Conservation (phyloP, 805 yeast genomes). For the Zygoascus tannicola region DNA sequence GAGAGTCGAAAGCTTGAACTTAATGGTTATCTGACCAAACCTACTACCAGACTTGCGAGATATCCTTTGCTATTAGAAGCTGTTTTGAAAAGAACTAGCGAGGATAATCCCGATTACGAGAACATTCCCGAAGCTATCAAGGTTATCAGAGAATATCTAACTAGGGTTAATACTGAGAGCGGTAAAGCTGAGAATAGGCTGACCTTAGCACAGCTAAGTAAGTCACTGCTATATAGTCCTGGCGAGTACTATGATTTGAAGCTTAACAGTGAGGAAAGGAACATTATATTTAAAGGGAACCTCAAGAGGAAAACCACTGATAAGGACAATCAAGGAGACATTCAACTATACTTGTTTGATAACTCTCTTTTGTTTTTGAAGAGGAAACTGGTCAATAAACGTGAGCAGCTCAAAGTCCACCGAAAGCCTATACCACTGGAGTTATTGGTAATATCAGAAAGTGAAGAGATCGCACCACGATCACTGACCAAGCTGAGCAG, state of each 20-base stretch:
- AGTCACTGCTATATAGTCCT: slow-evolving; percentile 67
- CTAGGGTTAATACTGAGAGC: slow-evolving; percentile 72
- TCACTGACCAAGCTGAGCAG: slow-evolving; percentile 26
- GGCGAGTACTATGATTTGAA: slow-evolving; percentile 84
- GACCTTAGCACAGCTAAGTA: slow-evolving; percentile 77
- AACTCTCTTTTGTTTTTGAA: slow-evolving; percentile 80
- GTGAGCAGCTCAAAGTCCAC: slow-evolving; percentile 85
- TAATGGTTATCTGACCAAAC: slow-evolving; percentile 87
- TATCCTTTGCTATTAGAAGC: slow-evolving; percentile 80
- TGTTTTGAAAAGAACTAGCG: slow-evolving; percentile 70
- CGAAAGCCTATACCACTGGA: slow-evolving; percentile 45
- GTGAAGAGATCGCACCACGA: slow-evolving; percentile 66
- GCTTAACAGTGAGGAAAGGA: slow-evolving; percentile 70
- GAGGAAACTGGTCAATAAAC: slow-evolving; percentile 75
- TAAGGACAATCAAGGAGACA: slow-evolving; percentile 63
- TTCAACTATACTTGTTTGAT: slow-evolving; percentile 81
- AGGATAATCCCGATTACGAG: slow-evolving; percentile 63
- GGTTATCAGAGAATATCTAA: slow-evolving; percentile 64
- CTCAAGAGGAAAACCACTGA: slow-evolving; percentile 68
- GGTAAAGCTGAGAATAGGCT: slow-evolving; percentile 93
- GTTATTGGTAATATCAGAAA: slow-evolving; percentile 40
- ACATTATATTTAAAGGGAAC: slow-evolving; percentile 68
- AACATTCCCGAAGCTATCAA: slow-evolving; percentile 65
- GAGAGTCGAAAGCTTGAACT: slow-evolving; percentile 86
- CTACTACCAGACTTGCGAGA: slow-evolving; percentile 92